A percentile compares a stretch with the other conserved stretches of the same genome.
Evolutionary conservation across 2,329 filamentous ascomycete genomes (phyloP).

Genomic region (Aspergillus quadrilineatus): DNA sequence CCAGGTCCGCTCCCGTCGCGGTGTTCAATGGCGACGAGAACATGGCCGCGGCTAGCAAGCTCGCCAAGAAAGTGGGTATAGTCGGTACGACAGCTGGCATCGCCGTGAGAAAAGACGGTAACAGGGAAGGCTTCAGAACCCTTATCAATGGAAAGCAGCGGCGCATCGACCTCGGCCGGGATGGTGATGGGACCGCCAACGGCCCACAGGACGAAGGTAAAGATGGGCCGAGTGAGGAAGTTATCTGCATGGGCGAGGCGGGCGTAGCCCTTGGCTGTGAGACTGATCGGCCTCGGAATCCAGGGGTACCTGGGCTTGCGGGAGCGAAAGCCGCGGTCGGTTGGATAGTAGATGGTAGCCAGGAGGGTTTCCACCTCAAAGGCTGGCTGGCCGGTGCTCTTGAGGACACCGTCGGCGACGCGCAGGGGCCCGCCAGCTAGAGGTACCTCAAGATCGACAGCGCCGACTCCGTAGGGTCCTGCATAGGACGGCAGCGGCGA

Average conservation of each 20-base stretch:
- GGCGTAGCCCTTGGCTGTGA: constrained; percentile 3
- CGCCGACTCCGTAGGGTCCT: constrained; percentile 2
- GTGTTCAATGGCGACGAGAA: constrained; percentile 5
- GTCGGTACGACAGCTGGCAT: constrained; percentile 7
- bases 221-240: not conserved
- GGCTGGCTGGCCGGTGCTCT: not conserved
- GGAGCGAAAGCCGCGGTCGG: not conserved
- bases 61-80: constrained; percentile 7
- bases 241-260: constrained; percentile 2
- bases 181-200: constrained; percentile 1
- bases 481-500: constrained; percentile 2
- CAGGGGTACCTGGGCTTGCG: constrained; percentile 5
- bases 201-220: not conserved
- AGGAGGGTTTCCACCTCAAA: constrained; percentile 5
- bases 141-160: not conserved
- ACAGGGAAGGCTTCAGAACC: constrained; percentile 1
- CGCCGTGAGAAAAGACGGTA: constrained; percentile 6
- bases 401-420: not conserved
- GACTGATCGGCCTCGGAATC: constrained; percentile 5
- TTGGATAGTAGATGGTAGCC: constrained; percentile 4
- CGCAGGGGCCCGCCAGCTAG: not conserved
- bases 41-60: constrained; percentile 4
- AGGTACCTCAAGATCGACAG: constrained; percentile 3
- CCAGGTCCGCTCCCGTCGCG: constrained; percentile 6
- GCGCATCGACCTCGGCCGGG: constrained; percentile 5